Percentiles rank a stretch among this genome's conserved stretches.
Evolutionary conservation across 1,284 basidiomycete species (phyloP).

Genomic region (Sphagnurus paluster): DNA sequence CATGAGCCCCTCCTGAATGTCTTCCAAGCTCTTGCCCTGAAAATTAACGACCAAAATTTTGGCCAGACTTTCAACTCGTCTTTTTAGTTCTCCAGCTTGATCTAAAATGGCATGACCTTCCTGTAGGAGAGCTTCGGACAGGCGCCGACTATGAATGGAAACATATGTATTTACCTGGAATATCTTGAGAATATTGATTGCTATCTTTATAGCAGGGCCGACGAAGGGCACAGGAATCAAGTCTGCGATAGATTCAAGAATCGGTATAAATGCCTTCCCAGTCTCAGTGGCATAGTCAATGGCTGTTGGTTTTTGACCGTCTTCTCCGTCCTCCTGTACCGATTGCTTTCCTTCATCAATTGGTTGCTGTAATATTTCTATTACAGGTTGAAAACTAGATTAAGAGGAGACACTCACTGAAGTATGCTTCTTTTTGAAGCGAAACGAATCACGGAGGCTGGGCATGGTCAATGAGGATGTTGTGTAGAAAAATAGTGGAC

Average conservation of each 20-base stretch:
- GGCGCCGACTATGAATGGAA: neutral
- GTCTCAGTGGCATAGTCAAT: neutral
- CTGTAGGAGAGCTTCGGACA: neutral
- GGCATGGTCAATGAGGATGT: no score
- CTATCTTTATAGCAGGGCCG: neutral
- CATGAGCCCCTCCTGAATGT: neutral
- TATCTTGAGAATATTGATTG: neutral
- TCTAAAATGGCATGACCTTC: slow-evolving; percentile 4
- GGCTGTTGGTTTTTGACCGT: neutral
- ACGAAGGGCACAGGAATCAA: slow-evolving; percentile 1
- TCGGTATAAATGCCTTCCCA: neutral
- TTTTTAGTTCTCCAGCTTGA: slow-evolving; percentile 1
- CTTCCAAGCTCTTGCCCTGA: slow-evolving; percentile 1
- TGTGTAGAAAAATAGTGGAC: no score
- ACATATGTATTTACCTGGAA: neutral
- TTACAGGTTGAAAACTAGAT: no score
- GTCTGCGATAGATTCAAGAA: neutral
- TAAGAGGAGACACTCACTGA: no score
- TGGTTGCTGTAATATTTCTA: no score
- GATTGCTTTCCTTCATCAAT: no score
- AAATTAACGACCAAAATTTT: neutral
- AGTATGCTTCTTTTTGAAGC: no score
- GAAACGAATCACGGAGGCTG: no score
- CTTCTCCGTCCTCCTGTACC: no score
- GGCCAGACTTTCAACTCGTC: neutral